Percentiles rank a stretch among this genome's conserved stretches.
Conservation (phyloP, 805 yeast species). For the Lipomyces sp. region DNA sequence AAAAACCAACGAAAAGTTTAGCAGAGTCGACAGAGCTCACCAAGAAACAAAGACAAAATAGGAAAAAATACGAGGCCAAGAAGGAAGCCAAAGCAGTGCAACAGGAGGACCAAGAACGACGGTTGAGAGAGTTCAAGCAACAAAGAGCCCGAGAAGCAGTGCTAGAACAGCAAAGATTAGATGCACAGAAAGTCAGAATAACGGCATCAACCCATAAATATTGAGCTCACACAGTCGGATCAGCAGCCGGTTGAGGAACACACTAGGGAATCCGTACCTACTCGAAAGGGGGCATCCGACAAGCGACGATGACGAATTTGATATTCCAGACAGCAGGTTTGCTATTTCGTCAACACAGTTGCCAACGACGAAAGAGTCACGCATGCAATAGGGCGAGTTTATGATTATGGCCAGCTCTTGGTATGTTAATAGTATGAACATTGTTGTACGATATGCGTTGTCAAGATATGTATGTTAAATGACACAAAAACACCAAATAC, state of each 20-base stretch:
- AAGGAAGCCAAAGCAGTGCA: slow-evolving; percentile 16
- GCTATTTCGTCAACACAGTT: neutral
- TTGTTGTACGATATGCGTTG: neutral
- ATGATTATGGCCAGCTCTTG: no score
- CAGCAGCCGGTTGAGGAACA: neutral
- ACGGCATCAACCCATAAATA: no score
- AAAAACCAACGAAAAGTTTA: neutral
- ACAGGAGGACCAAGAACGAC: slow-evolving; percentile 20
- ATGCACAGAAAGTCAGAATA: slow-evolving; percentile 5
- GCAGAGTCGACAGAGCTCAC: slow-evolving; percentile 15
- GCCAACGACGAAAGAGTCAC: no score
- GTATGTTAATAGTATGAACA: neutral
- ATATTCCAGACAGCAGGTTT: slow-evolving; percentile 14
- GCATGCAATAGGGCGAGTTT: no score
- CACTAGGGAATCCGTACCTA: slow-evolving; percentile 14
- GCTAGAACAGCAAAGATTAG: slow-evolving; percentile 7
- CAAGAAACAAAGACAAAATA: slow-evolving; percentile 30
- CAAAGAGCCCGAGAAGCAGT: slow-evolving; percentile 13
- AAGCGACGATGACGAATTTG: neutral
- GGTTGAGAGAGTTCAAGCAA: slow-evolving; percentile 17
- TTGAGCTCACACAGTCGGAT: neutral
- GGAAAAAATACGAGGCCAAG: slow-evolving; percentile 16
- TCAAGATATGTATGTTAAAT: neutral
- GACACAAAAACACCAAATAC: slow-evolving; percentile 1
- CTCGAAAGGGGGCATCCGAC: neutral